Percentiles rank a stretch among this genome's conserved stretches.
Conservation (phyloP, 2,329 filamentous ascomycete genomes). For the Xylaria multiplex region DNA sequence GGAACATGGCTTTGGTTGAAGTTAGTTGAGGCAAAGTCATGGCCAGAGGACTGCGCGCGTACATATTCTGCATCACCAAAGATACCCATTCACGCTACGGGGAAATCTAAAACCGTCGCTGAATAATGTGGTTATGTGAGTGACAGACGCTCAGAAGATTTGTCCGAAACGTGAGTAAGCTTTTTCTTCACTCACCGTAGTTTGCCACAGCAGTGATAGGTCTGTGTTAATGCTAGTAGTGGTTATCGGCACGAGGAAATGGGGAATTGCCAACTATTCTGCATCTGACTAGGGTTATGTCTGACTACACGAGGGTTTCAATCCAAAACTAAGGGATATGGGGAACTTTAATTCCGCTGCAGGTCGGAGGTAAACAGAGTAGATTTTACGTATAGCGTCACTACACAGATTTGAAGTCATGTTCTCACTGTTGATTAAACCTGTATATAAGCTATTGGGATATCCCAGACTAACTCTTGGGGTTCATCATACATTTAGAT, state of each 20-base stretch:
- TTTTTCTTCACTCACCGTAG: not conserved
- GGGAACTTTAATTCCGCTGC: constrained; percentile 18
- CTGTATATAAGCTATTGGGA: constrained; percentile 8
- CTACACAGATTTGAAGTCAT: not conserved
- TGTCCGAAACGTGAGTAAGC: not conserved
- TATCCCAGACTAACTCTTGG: not conserved
- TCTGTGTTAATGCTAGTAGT: not conserved
- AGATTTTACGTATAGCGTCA: constrained; percentile 10
- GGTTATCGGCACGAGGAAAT: not conserved
- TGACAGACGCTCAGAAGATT: too few relatives aligned
- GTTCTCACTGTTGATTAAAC: not conserved
- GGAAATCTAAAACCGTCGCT: too few relatives aligned
- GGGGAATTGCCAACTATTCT: not conserved
- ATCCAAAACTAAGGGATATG: not conserved
- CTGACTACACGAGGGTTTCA: not conserved
- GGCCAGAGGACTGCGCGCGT: too few relatives aligned
- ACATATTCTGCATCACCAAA: too few relatives aligned
- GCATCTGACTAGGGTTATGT: not conserved
- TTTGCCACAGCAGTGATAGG: not conserved
- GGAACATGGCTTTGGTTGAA: too few relatives aligned
- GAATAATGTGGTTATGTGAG: too few relatives aligned
- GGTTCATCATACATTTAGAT: not conserved
- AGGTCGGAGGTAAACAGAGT: constrained; percentile 19
- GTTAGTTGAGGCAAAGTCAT: too few relatives aligned
- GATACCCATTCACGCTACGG: too few relatives aligned